Evolutionary conservation across 768 basidiomycete species (phyloP), one percentile per base, ranked within the genome.

Genomic region (Punctularia strigosozonata): DNA sequence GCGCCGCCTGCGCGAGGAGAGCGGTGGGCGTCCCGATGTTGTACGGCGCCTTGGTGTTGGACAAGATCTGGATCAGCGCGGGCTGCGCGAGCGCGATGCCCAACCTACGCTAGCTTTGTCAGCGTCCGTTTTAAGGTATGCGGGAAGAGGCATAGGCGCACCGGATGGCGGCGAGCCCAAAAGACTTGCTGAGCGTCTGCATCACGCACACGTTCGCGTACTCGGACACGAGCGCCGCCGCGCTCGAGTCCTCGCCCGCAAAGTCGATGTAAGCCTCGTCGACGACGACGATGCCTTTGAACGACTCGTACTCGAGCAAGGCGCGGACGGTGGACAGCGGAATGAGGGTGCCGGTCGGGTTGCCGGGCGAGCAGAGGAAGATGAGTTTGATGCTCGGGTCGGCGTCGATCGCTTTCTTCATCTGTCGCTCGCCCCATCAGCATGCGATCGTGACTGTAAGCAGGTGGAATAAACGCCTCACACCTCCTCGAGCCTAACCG

Each of bases 181-280:
- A 97, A 48, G 90, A 81, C 54, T 98, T 99, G 60, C 89, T 94
- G 25, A 98, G 62, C 2, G 95, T 98, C 55, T 99, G 95, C 68
- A 88, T 77, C n/a, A 99, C 89, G 51, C 84, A 81, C 10, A 99
- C 47, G 51, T 99, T 99, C 7, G 74, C 75, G 53, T 86, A 98
- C 35, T 86, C 74, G 41, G 75, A 66, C 38, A 95, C 66, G 19
- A 98, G 64, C 3, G 70, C 63, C 12, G 69, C 76, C 0, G 88
- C 85, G 31, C 79, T 83, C 21, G 68, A 59, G 14, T 64, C 66
- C 6, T 66, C 55, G 0, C 68, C 69, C 0, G 84, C 75, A 50
- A 98, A 99, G 57, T 99, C 95, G 54, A 98, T 84, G 60, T 99
- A 98, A 0, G 95, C 95, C 57, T 99, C 95, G 52, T 99, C 95